Percentiles rank a stretch among this genome's conserved stretches.
phyloP scores from a whole-genome alignment of 306 rosid genomes.

The Prunus armeniaca region DNA sequence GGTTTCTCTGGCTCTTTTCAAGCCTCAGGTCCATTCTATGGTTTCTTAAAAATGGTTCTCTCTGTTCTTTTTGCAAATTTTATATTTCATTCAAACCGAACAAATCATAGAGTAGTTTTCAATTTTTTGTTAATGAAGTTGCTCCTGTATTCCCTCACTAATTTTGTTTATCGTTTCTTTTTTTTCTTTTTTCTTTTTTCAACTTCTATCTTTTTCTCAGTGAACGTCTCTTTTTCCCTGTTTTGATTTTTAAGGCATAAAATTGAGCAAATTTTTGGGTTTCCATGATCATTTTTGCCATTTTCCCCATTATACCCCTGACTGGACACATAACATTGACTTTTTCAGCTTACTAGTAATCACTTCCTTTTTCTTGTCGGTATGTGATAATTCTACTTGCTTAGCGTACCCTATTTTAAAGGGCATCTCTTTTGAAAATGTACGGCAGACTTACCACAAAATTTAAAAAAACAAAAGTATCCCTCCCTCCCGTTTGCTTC shows the following conservation, averaged over 20 bases:
- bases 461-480: background rate
- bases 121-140: background rate
- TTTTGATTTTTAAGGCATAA: background rate
- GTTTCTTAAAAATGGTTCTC: background rate
- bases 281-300: background rate
- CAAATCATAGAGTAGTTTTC: background rate
- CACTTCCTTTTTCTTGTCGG: conserved; percentile 13
- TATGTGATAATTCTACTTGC: conserved; percentile 8
- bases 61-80: background rate
- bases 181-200: background rate
- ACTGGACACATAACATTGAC: conserved; percentile 28
- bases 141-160: background rate
- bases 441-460: background rate
- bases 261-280: background rate
- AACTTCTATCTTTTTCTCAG: background rate
- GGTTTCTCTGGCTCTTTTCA: conserved; percentile 5
- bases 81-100: background rate
- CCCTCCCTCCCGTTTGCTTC: background rate
- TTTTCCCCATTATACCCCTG: conserved; percentile 15
- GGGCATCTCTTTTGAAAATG: conserved; percentile 4
- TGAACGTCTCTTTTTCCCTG: background rate
- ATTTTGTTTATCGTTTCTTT: too few relatives aligned
- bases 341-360: conserved; percentile 8
- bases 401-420: conserved; percentile 5
- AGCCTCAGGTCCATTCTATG: conserved; percentile 19